A percentile compares a stretch with the other conserved stretches of the same genome.
Conservation (phyloP, 768 basidiomycete species). For the Nidula microcarpa region DNA sequence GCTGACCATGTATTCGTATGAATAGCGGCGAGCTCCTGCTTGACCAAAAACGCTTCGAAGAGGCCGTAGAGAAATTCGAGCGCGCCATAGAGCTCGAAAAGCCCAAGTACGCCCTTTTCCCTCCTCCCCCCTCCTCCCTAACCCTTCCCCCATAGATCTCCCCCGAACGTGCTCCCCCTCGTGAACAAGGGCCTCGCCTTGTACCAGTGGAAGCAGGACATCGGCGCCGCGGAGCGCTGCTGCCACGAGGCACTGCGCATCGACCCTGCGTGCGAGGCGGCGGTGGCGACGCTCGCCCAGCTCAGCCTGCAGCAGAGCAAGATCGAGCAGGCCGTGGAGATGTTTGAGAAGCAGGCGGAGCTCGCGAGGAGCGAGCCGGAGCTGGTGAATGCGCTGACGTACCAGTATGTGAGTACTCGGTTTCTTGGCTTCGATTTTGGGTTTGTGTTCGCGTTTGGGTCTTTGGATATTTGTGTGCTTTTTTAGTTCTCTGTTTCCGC, state of each 20-base stretch:
- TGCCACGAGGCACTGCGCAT: constrained; percentile 85
- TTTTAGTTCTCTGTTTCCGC: too few species aligned
- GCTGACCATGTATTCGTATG: not conserved
- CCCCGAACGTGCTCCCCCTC: constrained; percentile 84
- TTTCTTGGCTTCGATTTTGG: too few species aligned
- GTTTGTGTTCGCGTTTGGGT: too few species aligned
- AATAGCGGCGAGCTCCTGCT: constrained; percentile 88
- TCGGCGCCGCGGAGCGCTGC: constrained; percentile 75
- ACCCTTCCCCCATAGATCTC: constrained; percentile 16
- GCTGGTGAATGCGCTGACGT: constrained; percentile 73
- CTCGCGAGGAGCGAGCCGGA: constrained; percentile 91
- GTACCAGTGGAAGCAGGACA: constrained; percentile 95
- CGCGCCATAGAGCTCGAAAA: constrained; percentile 87
- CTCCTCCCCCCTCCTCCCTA: not conserved
- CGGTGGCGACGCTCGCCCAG: constrained; percentile 93
- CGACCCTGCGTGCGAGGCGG: constrained; percentile 94
- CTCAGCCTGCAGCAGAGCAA: constrained; percentile 87
- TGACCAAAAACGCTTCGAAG: constrained; percentile 85
- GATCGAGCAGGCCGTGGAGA: constrained; percentile 78
- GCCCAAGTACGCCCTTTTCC: constrained; percentile 44
- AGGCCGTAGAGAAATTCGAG: constrained; percentile 92
- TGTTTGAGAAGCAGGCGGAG: constrained; percentile 82
- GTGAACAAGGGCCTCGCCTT: constrained; percentile 98
- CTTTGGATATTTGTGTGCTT: too few species aligned
- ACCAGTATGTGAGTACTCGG: constrained; percentile 62